Conservation (phyloP, 306 rosid species). For the Trichosanthes cucumerina region DNA sequence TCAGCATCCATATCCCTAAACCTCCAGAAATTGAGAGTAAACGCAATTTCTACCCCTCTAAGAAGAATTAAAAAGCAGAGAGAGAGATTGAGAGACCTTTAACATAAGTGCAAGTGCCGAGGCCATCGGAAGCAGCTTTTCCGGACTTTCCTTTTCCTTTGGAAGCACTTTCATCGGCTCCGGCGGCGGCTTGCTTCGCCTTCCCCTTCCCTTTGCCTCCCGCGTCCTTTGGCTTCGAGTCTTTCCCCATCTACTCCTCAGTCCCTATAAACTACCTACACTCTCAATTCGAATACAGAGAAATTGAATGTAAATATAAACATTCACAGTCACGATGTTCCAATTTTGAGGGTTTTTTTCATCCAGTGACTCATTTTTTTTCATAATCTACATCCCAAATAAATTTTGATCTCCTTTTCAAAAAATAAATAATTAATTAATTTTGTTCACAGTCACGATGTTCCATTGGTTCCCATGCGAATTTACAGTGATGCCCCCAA, state of each 20-base stretch:
- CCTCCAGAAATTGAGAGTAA: neutral
- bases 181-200: constrained; percentile 68
- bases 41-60: neutral
- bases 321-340: too few relatives aligned
- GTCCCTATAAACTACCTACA: neutral
- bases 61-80: neutral
- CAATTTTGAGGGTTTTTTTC: too few relatives aligned
- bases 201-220: constrained; percentile 87
- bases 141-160: constrained; percentile 87
- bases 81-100: constrained; percentile 33
- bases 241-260: constrained; percentile 62
- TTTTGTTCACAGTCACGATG: too few relatives aligned
- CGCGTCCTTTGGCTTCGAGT: constrained; percentile 54
- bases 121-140: constrained; percentile 63
- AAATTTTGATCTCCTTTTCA: too few relatives aligned
- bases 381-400: too few relatives aligned
- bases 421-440: too few relatives aligned
- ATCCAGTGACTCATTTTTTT: too few relatives aligned
- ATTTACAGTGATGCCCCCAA: too few relatives aligned
- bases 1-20: neutral
- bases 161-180: constrained; percentile 57
- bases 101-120: constrained; percentile 95
- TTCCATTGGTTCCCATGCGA: too few relatives aligned
- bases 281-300: neutral
- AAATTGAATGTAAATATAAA: neutral